Evolutionary conservation across 495 filamentous ascomycete genomes (phyloP).

Genomic region (Saxophila tyrrhenica): DNA sequence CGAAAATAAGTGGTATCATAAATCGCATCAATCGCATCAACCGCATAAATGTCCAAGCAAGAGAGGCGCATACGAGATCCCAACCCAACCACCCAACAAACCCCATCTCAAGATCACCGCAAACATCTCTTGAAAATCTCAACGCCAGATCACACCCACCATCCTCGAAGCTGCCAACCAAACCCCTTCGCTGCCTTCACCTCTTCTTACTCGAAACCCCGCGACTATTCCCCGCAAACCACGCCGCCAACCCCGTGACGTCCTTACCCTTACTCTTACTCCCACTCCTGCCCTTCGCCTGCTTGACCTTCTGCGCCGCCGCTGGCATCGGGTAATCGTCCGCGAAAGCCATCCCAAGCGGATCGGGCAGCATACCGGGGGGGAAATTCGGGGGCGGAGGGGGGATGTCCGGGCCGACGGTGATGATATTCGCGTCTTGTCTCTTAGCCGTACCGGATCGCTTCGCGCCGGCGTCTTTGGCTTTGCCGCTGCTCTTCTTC

Average conservation of each 20-base stretch:
- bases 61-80: background rate
- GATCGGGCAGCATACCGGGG: background rate
- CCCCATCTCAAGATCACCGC: background rate
- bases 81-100: background rate
- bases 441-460: background rate
- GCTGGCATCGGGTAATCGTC: too few species aligned
- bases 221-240: slow-evolving; percentile 9
- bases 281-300: slow-evolving; percentile 2
- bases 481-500: slow-evolving; percentile 3
- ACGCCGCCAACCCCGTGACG: slow-evolving; percentile 1
- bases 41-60: too few species aligned
- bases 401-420: background rate
- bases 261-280: slow-evolving; percentile 9
- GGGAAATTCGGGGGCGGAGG: background rate
- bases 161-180: background rate
- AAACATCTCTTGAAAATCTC: background rate
- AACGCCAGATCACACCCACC: background rate
- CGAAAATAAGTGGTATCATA: background rate
- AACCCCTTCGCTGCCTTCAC: background rate
- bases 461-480: background rate
- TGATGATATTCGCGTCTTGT: background rate
- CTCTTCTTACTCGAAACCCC: slow-evolving; percentile 1
- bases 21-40: background rate
- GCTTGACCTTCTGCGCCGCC: background rate
- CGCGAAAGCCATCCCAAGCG: background rate